phyloP scores from a whole-genome alignment of 805 yeast genomes.

The Lachancea sp. region DNA sequence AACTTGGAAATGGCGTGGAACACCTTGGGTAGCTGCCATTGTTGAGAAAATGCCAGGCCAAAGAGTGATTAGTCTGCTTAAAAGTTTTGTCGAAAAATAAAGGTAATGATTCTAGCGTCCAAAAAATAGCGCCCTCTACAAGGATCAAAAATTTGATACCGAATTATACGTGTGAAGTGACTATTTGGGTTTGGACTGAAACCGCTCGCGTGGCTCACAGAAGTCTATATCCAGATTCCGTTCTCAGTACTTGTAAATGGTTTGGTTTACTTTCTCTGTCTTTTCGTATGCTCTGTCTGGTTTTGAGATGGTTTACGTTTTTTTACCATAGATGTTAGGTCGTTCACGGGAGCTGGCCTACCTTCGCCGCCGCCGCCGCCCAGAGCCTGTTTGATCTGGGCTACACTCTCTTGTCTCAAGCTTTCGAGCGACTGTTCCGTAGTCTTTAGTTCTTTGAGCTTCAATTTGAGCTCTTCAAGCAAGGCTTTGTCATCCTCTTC shows the following conservation, averaged over 20 bases:
- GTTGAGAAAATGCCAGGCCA: background rate
- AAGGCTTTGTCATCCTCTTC: constrained; percentile 37
- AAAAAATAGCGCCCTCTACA: background rate
- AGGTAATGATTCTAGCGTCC: too few species aligned
- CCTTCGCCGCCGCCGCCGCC: background rate
- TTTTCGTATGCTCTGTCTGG: background rate
- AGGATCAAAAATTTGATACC: constrained; percentile 2
- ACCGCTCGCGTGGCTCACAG: too few species aligned
- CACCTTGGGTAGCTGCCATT: constrained; percentile 6
- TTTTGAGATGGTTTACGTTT: constrained; percentile 27
- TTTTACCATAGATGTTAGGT: constrained; percentile 58
- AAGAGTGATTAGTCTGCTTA: background rate
- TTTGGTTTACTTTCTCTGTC: background rate
- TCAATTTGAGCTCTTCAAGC: constrained; percentile 48
- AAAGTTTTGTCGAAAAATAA: too few species aligned
- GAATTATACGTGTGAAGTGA: background rate
- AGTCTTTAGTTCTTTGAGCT: constrained; percentile 48
- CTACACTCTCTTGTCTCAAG: constrained; percentile 15
- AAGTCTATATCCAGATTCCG: too few species aligned
- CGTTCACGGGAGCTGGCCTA: constrained; percentile 40
- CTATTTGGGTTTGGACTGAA: background rate
- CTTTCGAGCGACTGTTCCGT: constrained; percentile 27
- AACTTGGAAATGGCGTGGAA: constrained; percentile 9
- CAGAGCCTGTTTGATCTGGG: constrained; percentile 19
- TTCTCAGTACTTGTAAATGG: background rate